A percentile compares a stretch with the other conserved stretches of the same genome.
Conservation (phyloP, 2,329 filamentous ascomycete species). For the Talaromyces amestolkiae region DNA sequence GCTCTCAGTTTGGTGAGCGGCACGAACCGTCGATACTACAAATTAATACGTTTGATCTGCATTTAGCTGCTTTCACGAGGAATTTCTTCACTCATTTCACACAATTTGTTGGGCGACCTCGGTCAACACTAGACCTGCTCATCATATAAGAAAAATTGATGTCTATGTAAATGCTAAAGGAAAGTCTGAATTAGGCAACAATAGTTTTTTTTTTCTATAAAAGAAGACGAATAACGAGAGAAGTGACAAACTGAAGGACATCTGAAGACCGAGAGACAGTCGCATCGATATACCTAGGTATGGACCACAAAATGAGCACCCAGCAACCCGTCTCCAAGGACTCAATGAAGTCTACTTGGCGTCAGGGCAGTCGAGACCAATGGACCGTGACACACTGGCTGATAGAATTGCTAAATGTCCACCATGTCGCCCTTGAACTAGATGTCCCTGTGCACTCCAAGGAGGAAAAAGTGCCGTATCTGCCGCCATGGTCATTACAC, state of each 20-base stretch:
- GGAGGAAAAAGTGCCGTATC: slow-evolving; percentile 42
- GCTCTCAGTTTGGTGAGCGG: too few species aligned
- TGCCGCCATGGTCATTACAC: slow-evolving; percentile 38
- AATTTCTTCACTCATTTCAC: not conserved
- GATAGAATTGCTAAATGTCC: slow-evolving; percentile 31
- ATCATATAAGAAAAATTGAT: not conserved
- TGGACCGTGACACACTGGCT: slow-evolving; percentile 37
- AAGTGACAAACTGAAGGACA: not conserved
- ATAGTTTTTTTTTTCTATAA: not conserved
- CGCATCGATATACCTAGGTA: not conserved
- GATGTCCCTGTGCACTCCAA: slow-evolving; percentile 42
- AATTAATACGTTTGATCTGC: not conserved
- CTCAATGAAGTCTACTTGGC: slow-evolving; percentile 46
- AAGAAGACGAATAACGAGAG: not conserved
- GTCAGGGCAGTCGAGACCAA: slow-evolving; percentile 24
- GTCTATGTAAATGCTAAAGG: not conserved
- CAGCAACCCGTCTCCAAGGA: slow-evolving; percentile 29
- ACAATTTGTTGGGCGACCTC: slow-evolving; percentile 2
- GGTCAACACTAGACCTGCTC: not conserved
- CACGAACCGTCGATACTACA: not conserved
- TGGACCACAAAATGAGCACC: not conserved
- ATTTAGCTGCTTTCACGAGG: not conserved
- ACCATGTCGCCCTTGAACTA: slow-evolving; percentile 30
- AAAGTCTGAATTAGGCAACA: not conserved
- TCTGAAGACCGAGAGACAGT: not conserved